Conservation (phyloP, 2,329 filamentous ascomycete species). For the Pseudogymnoascus sp. region DNA sequence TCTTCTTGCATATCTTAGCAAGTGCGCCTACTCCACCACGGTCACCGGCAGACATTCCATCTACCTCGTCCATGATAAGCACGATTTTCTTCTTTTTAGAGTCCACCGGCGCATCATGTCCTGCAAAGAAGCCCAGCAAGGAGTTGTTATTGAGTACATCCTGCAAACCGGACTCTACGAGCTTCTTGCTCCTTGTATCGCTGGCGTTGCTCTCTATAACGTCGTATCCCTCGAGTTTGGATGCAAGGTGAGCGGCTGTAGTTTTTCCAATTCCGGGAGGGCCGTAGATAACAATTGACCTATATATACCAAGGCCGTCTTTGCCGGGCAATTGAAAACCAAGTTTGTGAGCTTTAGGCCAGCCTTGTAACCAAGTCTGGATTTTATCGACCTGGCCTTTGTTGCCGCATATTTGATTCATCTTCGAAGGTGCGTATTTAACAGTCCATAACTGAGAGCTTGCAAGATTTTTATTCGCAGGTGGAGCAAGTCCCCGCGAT, state of each 20-base stretch:
- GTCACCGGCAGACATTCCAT: constrained; percentile 97
- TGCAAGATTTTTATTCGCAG: constrained; percentile 27
- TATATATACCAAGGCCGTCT: constrained; percentile 74
- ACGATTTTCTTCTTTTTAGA: constrained; percentile 84
- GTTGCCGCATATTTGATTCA: constrained; percentile 91
- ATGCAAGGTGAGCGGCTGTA: constrained; percentile 88
- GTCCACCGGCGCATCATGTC: constrained; percentile 74
- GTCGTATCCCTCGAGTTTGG: constrained; percentile 88
- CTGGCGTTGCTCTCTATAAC: constrained; percentile 93
- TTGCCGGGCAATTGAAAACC: constrained; percentile 76
- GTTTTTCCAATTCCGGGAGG: constrained; percentile 97
- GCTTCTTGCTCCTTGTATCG: constrained; percentile 89
- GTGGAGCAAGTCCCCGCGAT: constrained; percentile 33
- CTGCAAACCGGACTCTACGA: constrained; percentile 80
- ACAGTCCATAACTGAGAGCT: constrained; percentile 78
- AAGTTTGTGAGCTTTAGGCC: constrained; percentile 69
- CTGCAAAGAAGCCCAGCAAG: constrained; percentile 81
- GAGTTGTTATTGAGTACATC: constrained; percentile 93
- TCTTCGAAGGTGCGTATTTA: constrained; percentile 82
- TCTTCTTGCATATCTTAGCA: constrained; percentile 91
- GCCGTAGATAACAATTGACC: constrained; percentile 91
- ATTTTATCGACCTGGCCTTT: constrained; percentile 85
- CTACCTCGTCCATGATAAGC: constrained; percentile 97
- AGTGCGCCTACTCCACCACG: constrained; percentile 91
- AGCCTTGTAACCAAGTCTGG: constrained; percentile 77